Base-by-base conservation (phyloP, 1,284 basidiomycete species). In the Puccinia horiana region DNA sequence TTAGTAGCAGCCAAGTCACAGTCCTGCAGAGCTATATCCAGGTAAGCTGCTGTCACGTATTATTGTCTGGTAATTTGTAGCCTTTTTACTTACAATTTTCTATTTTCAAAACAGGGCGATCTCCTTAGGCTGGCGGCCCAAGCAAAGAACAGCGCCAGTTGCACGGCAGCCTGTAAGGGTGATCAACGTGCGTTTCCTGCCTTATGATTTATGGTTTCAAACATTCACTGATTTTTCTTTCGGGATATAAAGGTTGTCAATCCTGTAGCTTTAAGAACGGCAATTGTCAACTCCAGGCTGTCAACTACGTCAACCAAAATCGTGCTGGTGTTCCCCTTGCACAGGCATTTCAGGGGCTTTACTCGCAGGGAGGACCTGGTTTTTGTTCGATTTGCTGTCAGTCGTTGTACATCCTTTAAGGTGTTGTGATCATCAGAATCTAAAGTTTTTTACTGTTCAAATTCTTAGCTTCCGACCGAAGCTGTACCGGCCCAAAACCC, bases 241-340 rank as follows among this genome's bases (percentile, higher is more conserved):
- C 32, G n/a, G 29, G 29, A 5, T 1, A 56, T 56, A 14, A 14
- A 75, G 73, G 73, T 16, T 75, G 73, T 61, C 52, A 20, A 18
- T 75, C 73, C 11, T n/a, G 37, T 12, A 75, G 35, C n/a, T 75
- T 75, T 61, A 16, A 20, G 20, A 32, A 3, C 14, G 37, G 35
- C 16, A 14, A 0, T 26, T 75, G 73, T 40, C 32, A 12, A 0
- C 2, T 75, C 16, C 14, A 37, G 49, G 47, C 73, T 1, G 73
- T 75, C 52, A 61, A 75, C 54, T 75, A 75, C 37, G 29, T 52
- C 4, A 75, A 52, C 20, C 49, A 75, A 56, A 75, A 75, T n/a
- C 52, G 16, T 26, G 73, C 73, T 20, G 73, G 73, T 3, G n/a
- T 14, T 16, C 54, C 54, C 16, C 73, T 75, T 58, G 73, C 73